Evolutionary conservation across 495 filamentous ascomycete species (phyloP), one percentile per base, ranked within the genome.

Genomic region (Aspergillus mulundensis): DNA sequence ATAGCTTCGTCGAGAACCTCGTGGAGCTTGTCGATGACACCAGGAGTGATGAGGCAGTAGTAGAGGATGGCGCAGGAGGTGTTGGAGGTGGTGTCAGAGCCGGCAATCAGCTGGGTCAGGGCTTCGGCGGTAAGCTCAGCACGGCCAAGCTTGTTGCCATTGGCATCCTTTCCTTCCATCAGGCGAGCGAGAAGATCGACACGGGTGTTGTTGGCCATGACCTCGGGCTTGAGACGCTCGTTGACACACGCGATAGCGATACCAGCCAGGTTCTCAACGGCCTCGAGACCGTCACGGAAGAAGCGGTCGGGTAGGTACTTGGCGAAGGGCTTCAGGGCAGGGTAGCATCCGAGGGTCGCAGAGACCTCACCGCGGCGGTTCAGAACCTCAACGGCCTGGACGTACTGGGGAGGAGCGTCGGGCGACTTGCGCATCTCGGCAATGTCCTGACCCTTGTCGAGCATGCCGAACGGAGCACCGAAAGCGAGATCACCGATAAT

Each of bases 41-140:
- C 82, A 0, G 88, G 85, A 7, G 87, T 91, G 45, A 77, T 75
- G 36, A 86, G 71, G 23, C 78, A 83, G 78, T 89, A 86, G 76
- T 84, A 95, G 15, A 96, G 79, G 41, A 95, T 81, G 2, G 91
- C 90, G 68, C 91, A 96, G 44, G 85, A 85, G 3, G 91, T 91
- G 74, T 96, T 96, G 57, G 84, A 88, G 2, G 91, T 96, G 0
- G 91, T 96, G 67, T 95, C 91, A 43, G 84, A 89, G 23, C 91
- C 91, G 3, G 91, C 91, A 62, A 96, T 96, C 38, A 96, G 76
- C 70, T 95, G 91, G 1, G 91, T 95, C 19, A 95, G 73, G 0
- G 91, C 91, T 68, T 96, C 91, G 20, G 89, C 91, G 4, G 90
- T 93, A 39, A 95, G 77, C 67, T 96, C 91, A 60, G 86, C 79